phyloP scores from a whole-genome alignment of 257 asterid species.

The Nicotiana attenuata region DNA sequence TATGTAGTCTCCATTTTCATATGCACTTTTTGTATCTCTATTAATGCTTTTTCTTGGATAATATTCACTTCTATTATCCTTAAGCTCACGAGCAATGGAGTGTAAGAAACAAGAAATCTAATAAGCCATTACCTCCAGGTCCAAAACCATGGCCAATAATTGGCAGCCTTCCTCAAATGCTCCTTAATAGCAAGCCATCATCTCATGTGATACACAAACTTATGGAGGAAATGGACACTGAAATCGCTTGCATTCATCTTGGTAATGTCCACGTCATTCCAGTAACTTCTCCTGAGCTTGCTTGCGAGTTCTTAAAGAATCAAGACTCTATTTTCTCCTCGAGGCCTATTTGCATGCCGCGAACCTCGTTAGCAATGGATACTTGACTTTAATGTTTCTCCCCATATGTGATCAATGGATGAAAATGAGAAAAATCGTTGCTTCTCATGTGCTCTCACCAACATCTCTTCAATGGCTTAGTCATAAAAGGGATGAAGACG shows the following conservation, averaged over 20 bases:
- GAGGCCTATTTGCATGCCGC: slow-evolving; percentile 5
- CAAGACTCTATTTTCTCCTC: slow-evolving; percentile 15
- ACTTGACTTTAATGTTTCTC: not conserved
- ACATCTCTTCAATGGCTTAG: too few relatives aligned
- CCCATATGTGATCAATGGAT: too few relatives aligned
- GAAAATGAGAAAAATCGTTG: too few relatives aligned
- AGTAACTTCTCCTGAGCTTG: slow-evolving; percentile 25
- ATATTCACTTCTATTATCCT: not conserved
- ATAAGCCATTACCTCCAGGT: slow-evolving; percentile 11
- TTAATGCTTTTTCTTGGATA: too few relatives aligned
- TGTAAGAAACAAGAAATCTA: not conserved
- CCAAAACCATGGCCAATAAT: slow-evolving; percentile 4
- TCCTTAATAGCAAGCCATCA: not conserved
- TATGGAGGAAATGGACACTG: slow-evolving; percentile 12
- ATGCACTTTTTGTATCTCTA: too few relatives aligned
- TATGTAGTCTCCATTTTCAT: too few relatives aligned
- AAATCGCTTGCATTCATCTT: slow-evolving; percentile 14
- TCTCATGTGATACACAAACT: slow-evolving; percentile 12
- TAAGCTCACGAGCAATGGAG: not conserved
- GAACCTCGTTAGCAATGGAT: not conserved
- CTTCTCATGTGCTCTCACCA: too few relatives aligned
- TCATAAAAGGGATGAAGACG: too few relatives aligned
- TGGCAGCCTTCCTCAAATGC: not conserved
- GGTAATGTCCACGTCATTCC: slow-evolving; percentile 1
- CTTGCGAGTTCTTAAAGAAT: slow-evolving; percentile 15